Evolutionary conservation across 2,329 filamentous ascomycete species (phyloP).

Genomic region (Ophiostoma tasmaniense): DNA sequence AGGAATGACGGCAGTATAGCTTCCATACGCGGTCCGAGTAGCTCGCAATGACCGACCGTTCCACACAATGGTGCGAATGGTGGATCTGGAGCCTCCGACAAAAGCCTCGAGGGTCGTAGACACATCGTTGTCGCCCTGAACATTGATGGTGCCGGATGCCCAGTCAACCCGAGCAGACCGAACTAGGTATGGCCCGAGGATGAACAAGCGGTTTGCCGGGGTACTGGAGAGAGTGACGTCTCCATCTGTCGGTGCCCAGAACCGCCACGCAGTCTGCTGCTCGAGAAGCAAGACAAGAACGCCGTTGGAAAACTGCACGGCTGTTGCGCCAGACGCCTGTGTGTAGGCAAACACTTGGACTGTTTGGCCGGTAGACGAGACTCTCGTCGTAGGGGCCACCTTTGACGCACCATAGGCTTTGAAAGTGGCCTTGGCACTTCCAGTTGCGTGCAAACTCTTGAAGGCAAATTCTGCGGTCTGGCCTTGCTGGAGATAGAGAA

Average conservation of each 20-base stretch:
- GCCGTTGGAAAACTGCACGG: conserved; percentile 41
- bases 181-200: conserved; percentile 38
- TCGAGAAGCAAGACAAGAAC: conserved; percentile 45
- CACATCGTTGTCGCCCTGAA: conserved; percentile 17
- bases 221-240: conserved; percentile 24
- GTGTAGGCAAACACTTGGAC: not conserved
- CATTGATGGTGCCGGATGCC: conserved; percentile 27
- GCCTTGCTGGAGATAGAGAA: conserved; percentile 49
- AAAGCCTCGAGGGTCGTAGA: conserved; percentile 41
- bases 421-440: not conserved
- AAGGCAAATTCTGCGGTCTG: conserved; percentile 44
- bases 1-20: conserved; percentile 45
- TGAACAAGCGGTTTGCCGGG: conserved; percentile 40
- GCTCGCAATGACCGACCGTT: conserved; percentile 42
- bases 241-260: conserved; percentile 40
- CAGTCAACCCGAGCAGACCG: conserved; percentile 14
- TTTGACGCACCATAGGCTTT: not conserved
- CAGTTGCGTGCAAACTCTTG: conserved; percentile 24
- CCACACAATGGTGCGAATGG: conserved; percentile 48
- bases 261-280: conserved; percentile 44
- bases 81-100: conserved; percentile 32
- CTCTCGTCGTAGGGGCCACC: not conserved
- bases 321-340: conserved; percentile 33
- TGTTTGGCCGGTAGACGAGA: not conserved
- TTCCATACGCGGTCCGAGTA: conserved; percentile 32